Evolutionary conservation across 2,329 filamentous ascomycete genomes (phyloP), one percentile per base, ranked within the genome.

Genomic region (Trichoderma cornu-damae): DNA sequence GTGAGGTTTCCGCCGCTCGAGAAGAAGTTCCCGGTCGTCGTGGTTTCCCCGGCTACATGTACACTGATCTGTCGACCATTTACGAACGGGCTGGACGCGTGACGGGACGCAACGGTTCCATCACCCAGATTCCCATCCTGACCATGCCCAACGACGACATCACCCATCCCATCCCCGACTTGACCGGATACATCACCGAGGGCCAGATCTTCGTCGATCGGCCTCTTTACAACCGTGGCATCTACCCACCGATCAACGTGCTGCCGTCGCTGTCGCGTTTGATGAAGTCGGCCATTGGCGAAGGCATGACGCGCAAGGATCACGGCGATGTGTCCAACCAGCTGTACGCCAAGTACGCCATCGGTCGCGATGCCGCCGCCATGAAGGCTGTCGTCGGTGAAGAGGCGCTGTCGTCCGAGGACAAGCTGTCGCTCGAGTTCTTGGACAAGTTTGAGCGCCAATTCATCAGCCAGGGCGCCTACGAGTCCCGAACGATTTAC

Each of bases 131-230:
- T 68, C 94, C 94, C 60, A 99, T 99, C 72, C 75, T 99, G 77
- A 96, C 94, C 66, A 99, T 99, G 94, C 94, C 94, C 69, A 99
- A 99, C 84, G 93, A 99, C 72, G 93, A 99, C 77, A 99, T 99
- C 71, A 99, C 94, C 42, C 94, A 99, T 73, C 95, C 94, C 38
- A 99, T 99, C 72, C 95, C 95, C 62, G 94, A 99, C 80, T 80
- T 99, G 79, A 99, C 94, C 62, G 94, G 94, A 57, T 99, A 97
- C 78, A 99, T 99, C 72, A 99, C 94, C 18, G 94, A 99, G 78
- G 95, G 94, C 40, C 94, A 99, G 76, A 96, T 99, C 70, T 97
- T 95, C 77, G 84, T 99, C 69, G 94, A 99, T 75, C 90, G 93
- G 77, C 86, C 88, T 70, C 81, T 99, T 53, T 74, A 91, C 81